These are phyloP conservation scores for Apophysomyces trapeziformis DNA, from an alignment of 371 early-diverging fungal species.

Conservation along the genomic window DNA sequence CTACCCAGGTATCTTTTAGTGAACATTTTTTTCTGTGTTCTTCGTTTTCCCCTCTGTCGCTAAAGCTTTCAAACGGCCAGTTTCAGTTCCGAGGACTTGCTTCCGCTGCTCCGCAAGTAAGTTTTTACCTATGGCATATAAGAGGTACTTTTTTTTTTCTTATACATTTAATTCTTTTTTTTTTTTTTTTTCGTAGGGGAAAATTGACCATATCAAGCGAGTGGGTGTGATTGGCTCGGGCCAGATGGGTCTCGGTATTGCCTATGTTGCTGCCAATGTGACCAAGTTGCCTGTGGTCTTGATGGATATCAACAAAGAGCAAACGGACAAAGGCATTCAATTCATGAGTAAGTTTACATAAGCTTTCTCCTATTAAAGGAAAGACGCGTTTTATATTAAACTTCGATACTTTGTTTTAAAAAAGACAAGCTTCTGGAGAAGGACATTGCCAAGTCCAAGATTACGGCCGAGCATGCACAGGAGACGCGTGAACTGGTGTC, in stretches of 20 bases:
- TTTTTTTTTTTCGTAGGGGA: slow-evolving; percentile 15
- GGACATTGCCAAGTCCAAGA: slow-evolving; percentile 87
- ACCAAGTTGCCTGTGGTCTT: slow-evolving; percentile 81
- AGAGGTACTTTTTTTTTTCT: not conserved
- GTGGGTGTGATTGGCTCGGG: slow-evolving; percentile 84
- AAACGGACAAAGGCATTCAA: slow-evolving; percentile 81
- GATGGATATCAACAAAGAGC: slow-evolving; percentile 82
- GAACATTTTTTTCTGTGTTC: not conserved
- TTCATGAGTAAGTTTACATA: slow-evolving; percentile 69
- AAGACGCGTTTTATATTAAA: not conserved
- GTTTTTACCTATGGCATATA: not conserved
- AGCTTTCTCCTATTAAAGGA: too few species aligned
- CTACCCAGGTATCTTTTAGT: slow-evolving; percentile 7
- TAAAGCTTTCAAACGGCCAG: not conserved
- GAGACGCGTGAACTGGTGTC: slow-evolving; percentile 69
- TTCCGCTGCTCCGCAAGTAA: slow-evolving; percentile 13
- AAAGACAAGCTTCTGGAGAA: slow-evolving; percentile 85
- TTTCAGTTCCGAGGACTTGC: slow-evolving; percentile 9
- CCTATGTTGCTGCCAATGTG: slow-evolving; percentile 89
- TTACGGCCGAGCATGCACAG: slow-evolving; percentile 79
- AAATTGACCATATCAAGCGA: slow-evolving; percentile 50
- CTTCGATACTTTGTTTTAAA: not conserved
- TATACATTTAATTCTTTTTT: not conserved
- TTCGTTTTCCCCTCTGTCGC: not conserved
- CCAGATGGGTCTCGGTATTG: slow-evolving; percentile 96